Evolutionary conservation across 169 alveolate genomes (phyloP), one percentile per base, ranked within the genome.

Genomic region (Plasmodium ovale): DNA sequence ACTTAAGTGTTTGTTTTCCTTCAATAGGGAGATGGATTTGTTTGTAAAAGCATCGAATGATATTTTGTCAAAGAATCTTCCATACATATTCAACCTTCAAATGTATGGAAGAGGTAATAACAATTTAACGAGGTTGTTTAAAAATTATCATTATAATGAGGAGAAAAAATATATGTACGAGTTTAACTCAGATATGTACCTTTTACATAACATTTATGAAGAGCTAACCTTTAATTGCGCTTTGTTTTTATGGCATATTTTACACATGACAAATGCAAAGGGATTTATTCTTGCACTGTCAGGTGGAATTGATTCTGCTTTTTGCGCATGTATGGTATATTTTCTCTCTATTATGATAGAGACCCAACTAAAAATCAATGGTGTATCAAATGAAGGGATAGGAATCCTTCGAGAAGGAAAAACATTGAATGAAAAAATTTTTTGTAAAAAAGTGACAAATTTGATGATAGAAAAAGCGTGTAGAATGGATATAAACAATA

Each of bases 281-380:
- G 91, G 91, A 2, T 85, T 85, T 64, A 47, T 70, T 23, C 53
- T 85, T 27, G 91, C 91, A 44, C 2, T 85, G 3, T 85, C 91
- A n/a, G 91, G 91, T 16, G 91, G 91, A 29, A 67, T 85, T 33
- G 91, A 85, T 54, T 85, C 91, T 0, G 65, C 87, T 10, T 85
- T 85, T 35, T 19, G 23, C 21, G 91, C 87, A 14, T 85, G 87
- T 35, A 85, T 85, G 87, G 91, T 85, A 10, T 69, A 85, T 39
- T 31, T 85, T 1, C 54, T 85, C 19, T 68, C 91, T 1, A 85
- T 70, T 21, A 67, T 85, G 91, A 10, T 85, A 19, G 91, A 85
- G 42, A 33, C 69, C 16, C 23, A 25, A 0, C 37, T 85, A 51
- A 67, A 69, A 21, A 0, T 14, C 0, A 44, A 44, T 14, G 12